Conservation (phyloP, 2,329 filamentous ascomycete species). For the Diaporthe sp. region DNA sequence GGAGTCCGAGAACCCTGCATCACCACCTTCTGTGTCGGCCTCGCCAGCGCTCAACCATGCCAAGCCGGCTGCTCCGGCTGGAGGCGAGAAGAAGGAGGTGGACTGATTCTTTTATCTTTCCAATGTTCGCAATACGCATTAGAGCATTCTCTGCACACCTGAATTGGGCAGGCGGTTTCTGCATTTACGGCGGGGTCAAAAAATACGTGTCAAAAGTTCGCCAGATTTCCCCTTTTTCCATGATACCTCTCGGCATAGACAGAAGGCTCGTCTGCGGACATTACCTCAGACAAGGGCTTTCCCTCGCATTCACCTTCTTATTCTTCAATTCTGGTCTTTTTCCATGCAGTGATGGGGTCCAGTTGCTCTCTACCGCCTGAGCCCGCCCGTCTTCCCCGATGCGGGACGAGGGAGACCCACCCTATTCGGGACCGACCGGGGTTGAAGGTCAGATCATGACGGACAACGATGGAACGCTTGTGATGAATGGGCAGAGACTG, state of each 20-base stretch:
- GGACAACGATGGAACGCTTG: constrained; percentile 33
- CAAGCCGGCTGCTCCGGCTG: constrained; percentile 59
- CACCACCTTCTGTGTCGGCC: constrained; percentile 75
- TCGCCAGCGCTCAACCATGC: constrained; percentile 75
- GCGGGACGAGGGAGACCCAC: background rate
- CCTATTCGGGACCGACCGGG: constrained; percentile 15
- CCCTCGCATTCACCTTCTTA: constrained; percentile 24
- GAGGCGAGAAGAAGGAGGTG: constrained; percentile 60
- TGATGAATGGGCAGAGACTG: constrained; percentile 28
- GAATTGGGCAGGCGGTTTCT: constrained; percentile 61
- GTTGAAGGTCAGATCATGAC: constrained; percentile 21
- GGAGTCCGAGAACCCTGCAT: constrained; percentile 73
- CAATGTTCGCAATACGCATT: constrained; percentile 52
- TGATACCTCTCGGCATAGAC: constrained; percentile 63
- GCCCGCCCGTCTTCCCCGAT: background rate
- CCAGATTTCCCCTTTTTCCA: constrained; percentile 53
- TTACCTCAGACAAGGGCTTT: constrained; percentile 40
- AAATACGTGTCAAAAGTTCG: constrained; percentile 59
- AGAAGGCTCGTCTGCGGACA: constrained; percentile 48
- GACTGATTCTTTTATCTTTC: constrained; percentile 51
- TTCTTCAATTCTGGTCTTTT: constrained; percentile 33
- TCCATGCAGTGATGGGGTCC: constrained; percentile 28
- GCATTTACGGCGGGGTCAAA: constrained; percentile 60
- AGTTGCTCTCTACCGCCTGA: constrained; percentile 21
- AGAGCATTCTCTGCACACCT: constrained; percentile 54